phyloP scores from a whole-genome alignment of 345 rosid species.

The Murraya paniculata region DNA sequence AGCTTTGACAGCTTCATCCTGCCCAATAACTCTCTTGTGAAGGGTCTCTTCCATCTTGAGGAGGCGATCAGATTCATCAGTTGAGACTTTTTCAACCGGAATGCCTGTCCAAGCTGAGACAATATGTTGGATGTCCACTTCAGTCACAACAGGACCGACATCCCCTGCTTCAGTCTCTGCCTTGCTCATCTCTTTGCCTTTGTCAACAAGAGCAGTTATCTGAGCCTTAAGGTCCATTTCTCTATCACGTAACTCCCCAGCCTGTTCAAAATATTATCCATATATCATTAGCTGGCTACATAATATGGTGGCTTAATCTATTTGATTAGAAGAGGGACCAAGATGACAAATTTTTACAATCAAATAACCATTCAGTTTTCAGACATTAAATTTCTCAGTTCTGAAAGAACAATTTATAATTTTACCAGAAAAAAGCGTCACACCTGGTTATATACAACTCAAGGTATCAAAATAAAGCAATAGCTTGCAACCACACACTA shows the following conservation, averaged over 20 bases:
- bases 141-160: conserved; percentile 79
- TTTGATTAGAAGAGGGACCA: neutral
- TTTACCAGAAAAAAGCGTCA: neutral
- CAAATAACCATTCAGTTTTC: neutral
- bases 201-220: conserved; percentile 71
- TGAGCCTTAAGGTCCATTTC: conserved; percentile 96
- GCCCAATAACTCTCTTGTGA: conserved; percentile 89
- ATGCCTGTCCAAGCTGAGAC: conserved; percentile 97
- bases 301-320: neutral
- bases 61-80: conserved; percentile 93
- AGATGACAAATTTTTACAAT: neutral
- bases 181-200: conserved; percentile 93
- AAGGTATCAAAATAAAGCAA: neutral
- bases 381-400: neutral
- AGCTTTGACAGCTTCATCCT: conserved; percentile 96
- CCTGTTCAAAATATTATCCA: conserved; percentile 44
- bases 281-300: neutral
- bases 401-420: neutral
- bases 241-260: conserved; percentile 88
- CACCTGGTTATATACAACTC: neutral
- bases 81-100: conserved; percentile 96
- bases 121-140: conserved; percentile 89
- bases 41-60: conserved; percentile 95
- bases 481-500: neutral
- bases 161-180: conserved; percentile 91